Evolutionary conservation across 2,329 filamentous ascomycete genomes (phyloP).

Genomic region (Ophiostoma quercus): DNA sequence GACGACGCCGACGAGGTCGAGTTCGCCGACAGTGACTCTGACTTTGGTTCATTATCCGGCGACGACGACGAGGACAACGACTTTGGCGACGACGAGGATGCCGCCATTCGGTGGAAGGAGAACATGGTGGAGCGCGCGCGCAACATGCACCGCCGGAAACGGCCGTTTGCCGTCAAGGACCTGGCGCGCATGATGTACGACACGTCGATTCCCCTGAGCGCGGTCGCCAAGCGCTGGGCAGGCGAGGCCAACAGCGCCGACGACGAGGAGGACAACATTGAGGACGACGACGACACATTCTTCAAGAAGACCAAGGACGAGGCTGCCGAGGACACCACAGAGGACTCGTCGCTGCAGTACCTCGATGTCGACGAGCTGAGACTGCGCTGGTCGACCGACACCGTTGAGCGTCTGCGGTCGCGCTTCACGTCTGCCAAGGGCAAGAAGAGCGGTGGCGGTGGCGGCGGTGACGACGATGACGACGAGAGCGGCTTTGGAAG

Average conservation of each 20-base stretch:
- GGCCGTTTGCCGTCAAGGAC: constrained; percentile 72
- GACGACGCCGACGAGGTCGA: constrained; percentile 73
- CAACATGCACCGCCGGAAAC: constrained; percentile 62
- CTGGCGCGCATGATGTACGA: constrained; percentile 88
- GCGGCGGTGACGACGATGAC: constrained; percentile 42
- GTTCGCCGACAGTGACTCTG: constrained; percentile 96
- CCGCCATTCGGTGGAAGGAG: constrained; percentile 77
- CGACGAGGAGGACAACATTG: constrained; percentile 44
- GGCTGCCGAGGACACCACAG: constrained; percentile 65
- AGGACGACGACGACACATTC: constrained; percentile 55
- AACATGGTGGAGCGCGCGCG: constrained; percentile 73
- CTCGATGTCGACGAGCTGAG: constrained; percentile 79
- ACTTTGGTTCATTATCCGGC: constrained; percentile 78
- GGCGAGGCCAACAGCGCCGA: constrained; percentile 54
- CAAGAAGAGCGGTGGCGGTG: constrained; percentile 44
- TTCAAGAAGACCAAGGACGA: constrained; percentile 65
- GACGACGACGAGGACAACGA: constrained; percentile 40
- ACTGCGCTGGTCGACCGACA: constrained; percentile 77
- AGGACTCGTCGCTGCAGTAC: constrained; percentile 72
- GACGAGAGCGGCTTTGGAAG: constrained; percentile 63
- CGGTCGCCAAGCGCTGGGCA: constrained; percentile 75
- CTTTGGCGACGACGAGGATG: constrained; percentile 53
- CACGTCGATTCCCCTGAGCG: constrained; percentile 64
- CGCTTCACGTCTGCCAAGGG: constrained; percentile 62
- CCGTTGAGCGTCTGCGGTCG: constrained; percentile 66